Evolutionary conservation across 768 basidiomycete species (phyloP), one percentile per base, ranked within the genome.

Genomic region (Amyloporia xantha): DNA sequence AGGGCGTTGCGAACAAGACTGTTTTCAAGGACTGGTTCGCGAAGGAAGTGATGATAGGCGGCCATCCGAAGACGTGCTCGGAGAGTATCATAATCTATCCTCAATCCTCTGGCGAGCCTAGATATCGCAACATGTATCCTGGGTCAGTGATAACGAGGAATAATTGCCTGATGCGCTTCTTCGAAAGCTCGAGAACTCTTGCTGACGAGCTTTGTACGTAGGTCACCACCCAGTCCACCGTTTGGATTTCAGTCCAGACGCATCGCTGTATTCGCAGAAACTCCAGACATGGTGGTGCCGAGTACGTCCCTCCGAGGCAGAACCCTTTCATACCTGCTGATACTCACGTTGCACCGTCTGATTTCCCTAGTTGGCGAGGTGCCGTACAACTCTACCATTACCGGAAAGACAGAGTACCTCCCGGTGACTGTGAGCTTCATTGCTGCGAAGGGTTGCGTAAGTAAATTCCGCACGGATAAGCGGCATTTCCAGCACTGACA

Each of bases 201-300:
- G 39, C 7, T n/a, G n/a, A n/a, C n/a, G n/a, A n/a, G n/a, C 15
- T 19, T 20, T 28, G 2, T 2, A n/a, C n/a, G n/a, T n/a, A n/a
- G n/a, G n/a, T n/a, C n/a, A n/a, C 44, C 64, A 1, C 58, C 62
- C 0, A 51, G 45, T 28, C 51, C 57, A 10, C 61, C 63, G 4
- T 48, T 61, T 24, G 62, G 62, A 1, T 63, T 65, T 35, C 43
- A 50, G 5, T 19, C 55, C 2, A 50, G 57, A 0, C 52, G 62
- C n/a, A 55, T 65, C 21, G 51, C 60, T 1, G 54, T 56, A 4
- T 50, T 57, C 35, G 57, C 58, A 2, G 62, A 61, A 36, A 47
- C 54, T 2, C 64, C 64, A 2, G 64, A 65, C 27, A 61, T 65
- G 59, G 64, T 65, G 11, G 61, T 65, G 9, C 64, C 64, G 3